Conservation (phyloP, 1,284 basidiomycete species). For the Ganoderma leucocontextum region DNA sequence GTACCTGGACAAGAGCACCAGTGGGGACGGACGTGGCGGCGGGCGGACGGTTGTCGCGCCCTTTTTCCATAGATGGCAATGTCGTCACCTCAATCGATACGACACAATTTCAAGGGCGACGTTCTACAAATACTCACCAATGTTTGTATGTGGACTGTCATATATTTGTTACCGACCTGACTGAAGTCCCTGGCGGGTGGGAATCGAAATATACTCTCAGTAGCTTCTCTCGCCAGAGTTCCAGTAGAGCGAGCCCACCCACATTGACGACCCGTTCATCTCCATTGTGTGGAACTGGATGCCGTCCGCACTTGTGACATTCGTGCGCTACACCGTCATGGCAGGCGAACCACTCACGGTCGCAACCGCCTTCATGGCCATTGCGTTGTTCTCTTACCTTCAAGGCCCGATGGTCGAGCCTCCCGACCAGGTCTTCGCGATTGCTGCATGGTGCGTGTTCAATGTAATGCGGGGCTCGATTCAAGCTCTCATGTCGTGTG, state of each 20-base stretch:
- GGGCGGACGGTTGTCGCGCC: no score
- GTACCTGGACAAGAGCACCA: no score
- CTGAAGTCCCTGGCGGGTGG: no score
- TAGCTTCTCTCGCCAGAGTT: constrained; percentile 38
- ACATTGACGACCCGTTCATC: constrained; percentile 63
- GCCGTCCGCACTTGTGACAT: constrained; percentile 70
- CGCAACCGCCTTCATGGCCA: constrained; percentile 73
- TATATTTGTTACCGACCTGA: no score
- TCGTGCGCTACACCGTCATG: constrained; percentile 70
- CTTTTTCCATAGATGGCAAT: no score
- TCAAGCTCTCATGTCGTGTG: constrained; percentile 18
- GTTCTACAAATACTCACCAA: no score
- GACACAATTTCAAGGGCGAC: no score
- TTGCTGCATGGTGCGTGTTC: constrained; percentile 60
- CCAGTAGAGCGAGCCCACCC: constrained; percentile 62
- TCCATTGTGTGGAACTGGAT: constrained; percentile 79
- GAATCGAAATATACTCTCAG: no score
- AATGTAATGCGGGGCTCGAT: neutral
- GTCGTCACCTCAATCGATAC: no score
- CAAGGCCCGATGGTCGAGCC: constrained; percentile 71
- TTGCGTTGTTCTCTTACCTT: constrained; percentile 70
- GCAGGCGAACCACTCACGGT: constrained; percentile 67
- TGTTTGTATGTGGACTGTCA: no score
- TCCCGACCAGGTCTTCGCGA: constrained; percentile 68
- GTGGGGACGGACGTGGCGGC: no score